Evolutionary conservation across 2,329 filamentous ascomycete genomes (phyloP), one percentile per base, ranked within the genome.

Genomic region (Diaporthe amygdali): DNA sequence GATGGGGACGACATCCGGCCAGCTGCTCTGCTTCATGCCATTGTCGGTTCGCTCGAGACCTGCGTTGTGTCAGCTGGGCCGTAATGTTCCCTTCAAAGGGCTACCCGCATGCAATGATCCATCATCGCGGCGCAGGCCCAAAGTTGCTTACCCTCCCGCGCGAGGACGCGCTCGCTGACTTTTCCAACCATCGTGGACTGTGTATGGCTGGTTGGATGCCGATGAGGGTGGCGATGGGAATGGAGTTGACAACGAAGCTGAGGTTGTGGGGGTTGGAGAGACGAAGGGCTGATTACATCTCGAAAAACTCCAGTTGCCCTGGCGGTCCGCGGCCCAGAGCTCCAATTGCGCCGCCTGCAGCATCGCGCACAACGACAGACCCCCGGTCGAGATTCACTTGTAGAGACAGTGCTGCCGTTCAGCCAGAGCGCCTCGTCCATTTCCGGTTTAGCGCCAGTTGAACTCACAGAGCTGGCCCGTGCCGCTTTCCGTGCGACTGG

Each of bases 1-100:
- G 83, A 99, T 99, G 77, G 96, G 94, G 52, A 90, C 88, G 71
- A 97, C 91, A 79, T 96, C 93, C 12, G 96, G 96, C 96, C 96
- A 99, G 81, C 89, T 97, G 59, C 95, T 94, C 79, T 96, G 90
- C 79, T 95, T 96, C 92, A 99, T 96, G 84, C 96, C 95, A 89
- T 99, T 99, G 86, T 99, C 96, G 72, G 96, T 98, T 80, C 96
- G 90, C 84, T 97, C 94, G 75, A 99, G 91, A 75, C 96, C 96
- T 98, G 80, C 10, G 37, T 8, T 44, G 27, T 39, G 67, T 69
- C 68, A 73, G 72, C 72, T 64, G 51, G 10, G 51, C 63, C 61
- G 54, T 66, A 49, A 47, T 27, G 47, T 41, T 68, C 41, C 61
- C 27, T 56, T 8, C 22, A 27, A 44, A 47, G 20, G 56, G 39